These are phyloP conservation scores for Circinella umbellata DNA, from an alignment of 371 early-diverging fungal species.

Conservation along the genomic window DNA sequence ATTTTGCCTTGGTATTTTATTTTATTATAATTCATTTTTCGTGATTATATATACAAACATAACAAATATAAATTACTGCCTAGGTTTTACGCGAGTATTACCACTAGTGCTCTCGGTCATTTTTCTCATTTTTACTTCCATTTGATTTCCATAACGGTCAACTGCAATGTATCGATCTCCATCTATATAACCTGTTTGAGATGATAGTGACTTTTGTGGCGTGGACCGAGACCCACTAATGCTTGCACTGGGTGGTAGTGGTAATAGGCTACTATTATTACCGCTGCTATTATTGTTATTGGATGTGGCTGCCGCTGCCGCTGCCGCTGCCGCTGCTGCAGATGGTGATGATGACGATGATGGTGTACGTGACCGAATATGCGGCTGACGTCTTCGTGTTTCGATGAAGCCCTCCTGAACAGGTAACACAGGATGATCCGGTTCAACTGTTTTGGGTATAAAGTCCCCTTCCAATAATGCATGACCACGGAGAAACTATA, in stretches of 20 bases:
- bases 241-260: neutral
- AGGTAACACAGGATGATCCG: constrained; percentile 21
- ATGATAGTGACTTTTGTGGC: constrained; percentile 10
- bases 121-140: constrained; percentile 50
- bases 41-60: neutral
- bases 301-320: neutral
- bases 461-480: constrained; percentile 49
- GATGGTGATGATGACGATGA: constrained; percentile 15
- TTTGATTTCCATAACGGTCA: constrained; percentile 46
- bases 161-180: constrained; percentile 50
- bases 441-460: constrained; percentile 36
- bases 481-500: constrained; percentile 46
- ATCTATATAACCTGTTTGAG: constrained; percentile 42
- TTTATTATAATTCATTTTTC: no score
- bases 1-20: no score
- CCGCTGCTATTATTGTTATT: neutral
- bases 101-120: constrained; percentile 11
- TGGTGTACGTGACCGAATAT: constrained; percentile 14
- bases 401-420: constrained; percentile 53
- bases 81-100: constrained; percentile 22
- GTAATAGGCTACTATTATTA: neutral
- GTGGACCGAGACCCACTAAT: constrained; percentile 14
- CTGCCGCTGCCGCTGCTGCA: neutral
- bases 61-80: neutral
- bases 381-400: constrained; percentile 25